Evolutionary conservation across 192 early-diverging fungal genomes (phyloP), one percentile per base, ranked within the genome.

Genomic region (Geranomyces michiganensis): DNA sequence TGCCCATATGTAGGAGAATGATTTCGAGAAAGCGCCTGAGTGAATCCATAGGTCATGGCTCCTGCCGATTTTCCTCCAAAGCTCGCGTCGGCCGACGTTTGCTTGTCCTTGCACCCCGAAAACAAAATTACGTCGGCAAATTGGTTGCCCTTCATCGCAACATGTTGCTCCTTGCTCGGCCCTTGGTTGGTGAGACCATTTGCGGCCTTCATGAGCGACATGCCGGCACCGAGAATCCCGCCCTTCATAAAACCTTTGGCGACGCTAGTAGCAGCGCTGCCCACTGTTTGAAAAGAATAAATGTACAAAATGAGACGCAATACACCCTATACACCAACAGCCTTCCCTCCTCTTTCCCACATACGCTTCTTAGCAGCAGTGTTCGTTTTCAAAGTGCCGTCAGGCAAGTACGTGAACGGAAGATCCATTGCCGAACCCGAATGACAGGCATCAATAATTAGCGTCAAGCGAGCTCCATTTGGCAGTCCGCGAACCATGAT

Each of bases 401-500:
- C 76, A 22, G 76, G 76, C 9, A 76, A n/a, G 73, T 83, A 84
- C 21, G 67, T 72, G 66, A 78, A 85, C 5, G 84, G 84, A 5
- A 83, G 71, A 60, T 84, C 79, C 1, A 85, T 45, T 0, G 75
- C 24, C 0, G 77, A 78, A 10, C 79, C 80, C 51, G 65, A 70
- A 76, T 92, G 90, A 61, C 90, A 87, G 36, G 84, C 91, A 75
- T 92, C 90, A 63, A 93, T 89, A 24, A 95, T 66, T 1, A 85
- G 88, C 0, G 89, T 92, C 30, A 95, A 79, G 24, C 90, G 89
- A 22, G 81, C 85, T 0, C 91, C 90, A 12, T 67, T 76, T 32
- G 92, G 92, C 14, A 95, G 21, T 5, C 72, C 29, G 32, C 70
- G 36, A 53, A 78, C 75, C 1, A 84, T 45, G 21, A 75, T 62